phyloP scores from a whole-genome alignment of 768 basidiomycete genomes.

The Boletales sp. region DNA sequence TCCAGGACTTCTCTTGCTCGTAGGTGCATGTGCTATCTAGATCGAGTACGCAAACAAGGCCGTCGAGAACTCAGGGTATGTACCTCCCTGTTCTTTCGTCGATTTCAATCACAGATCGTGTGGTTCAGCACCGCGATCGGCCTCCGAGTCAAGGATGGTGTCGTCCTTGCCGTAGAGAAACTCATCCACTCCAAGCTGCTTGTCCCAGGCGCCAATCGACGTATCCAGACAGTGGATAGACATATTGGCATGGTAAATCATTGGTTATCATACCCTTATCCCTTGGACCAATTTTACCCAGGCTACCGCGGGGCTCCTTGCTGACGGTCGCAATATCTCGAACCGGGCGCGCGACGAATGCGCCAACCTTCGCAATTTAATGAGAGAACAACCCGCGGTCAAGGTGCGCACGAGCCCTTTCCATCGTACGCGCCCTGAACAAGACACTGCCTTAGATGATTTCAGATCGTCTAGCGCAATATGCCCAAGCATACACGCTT shows the following conservation, averaged over 20 bases:
- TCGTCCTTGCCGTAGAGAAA: slow-evolving; percentile 97
- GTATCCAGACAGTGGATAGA: slow-evolving; percentile 90
- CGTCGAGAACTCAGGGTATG: slow-evolving; percentile 95
- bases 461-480: slow-evolving; percentile 79
- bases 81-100: background rate
- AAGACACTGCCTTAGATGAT: slow-evolving; percentile 38
- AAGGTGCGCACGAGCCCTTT: slow-evolving; percentile 50
- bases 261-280: background rate
- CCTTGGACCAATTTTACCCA: slow-evolving; percentile 27
- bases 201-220: slow-evolving; percentile 86
- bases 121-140: slow-evolving; percentile 86
- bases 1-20: background rate
- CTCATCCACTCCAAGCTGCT: slow-evolving; percentile 94
- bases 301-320: slow-evolving; percentile 92
- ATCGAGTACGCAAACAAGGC: slow-evolving; percentile 99
- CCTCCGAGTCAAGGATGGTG: slow-evolving; percentile 88
- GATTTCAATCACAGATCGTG: background rate
- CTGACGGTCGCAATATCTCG: slow-evolving; percentile 87
- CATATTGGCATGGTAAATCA: slow-evolving; percentile 86
- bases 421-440: background rate
- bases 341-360: slow-evolving; percentile 86
- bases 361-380: slow-evolving; percentile 63
- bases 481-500: slow-evolving; percentile 93
- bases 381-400: slow-evolving; percentile 70
- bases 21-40: slow-evolving; percentile 35